These are phyloP conservation scores for Ophiostoma tasmaniense DNA, from an alignment of 2,329 filamentous ascomycete species.

Conservation along the genomic window DNA sequence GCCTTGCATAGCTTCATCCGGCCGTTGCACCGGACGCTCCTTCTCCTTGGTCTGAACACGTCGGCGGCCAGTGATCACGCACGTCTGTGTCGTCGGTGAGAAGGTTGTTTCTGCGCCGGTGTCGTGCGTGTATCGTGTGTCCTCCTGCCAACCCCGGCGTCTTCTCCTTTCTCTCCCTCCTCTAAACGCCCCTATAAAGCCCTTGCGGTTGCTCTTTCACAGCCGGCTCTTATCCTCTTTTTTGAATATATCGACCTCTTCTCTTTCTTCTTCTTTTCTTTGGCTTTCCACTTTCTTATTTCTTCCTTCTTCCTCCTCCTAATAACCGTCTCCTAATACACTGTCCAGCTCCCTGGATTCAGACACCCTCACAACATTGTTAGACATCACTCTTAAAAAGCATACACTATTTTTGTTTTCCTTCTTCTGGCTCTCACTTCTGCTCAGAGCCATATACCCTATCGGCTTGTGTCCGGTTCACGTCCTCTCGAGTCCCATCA, in stretches of 20 bases:
- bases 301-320: background rate
- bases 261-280: background rate
- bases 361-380: background rate
- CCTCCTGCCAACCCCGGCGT: conserved; percentile 1
- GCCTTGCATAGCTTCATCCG: background rate
- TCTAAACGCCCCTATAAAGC: background rate
- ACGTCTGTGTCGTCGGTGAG: background rate
- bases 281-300: too few species aligned
- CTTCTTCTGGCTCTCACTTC: background rate
- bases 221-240: background rate
- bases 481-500: background rate
- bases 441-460: background rate
- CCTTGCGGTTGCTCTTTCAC: background rate
- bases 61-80: conserved; percentile 2
- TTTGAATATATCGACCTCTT: background rate
- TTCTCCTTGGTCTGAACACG: background rate
- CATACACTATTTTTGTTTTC: background rate
- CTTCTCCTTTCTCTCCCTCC: background rate
- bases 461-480: background rate
- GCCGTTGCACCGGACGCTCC: background rate
- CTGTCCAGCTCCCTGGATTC: background rate
- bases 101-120: background rate
- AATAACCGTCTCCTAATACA: background rate
- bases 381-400: background rate
- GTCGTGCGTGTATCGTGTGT: background rate